Percentiles rank a stretch among this genome's conserved stretches.
Conservation (phyloP, 345 rosid species). For the Eucalyptus pauciflora region DNA sequence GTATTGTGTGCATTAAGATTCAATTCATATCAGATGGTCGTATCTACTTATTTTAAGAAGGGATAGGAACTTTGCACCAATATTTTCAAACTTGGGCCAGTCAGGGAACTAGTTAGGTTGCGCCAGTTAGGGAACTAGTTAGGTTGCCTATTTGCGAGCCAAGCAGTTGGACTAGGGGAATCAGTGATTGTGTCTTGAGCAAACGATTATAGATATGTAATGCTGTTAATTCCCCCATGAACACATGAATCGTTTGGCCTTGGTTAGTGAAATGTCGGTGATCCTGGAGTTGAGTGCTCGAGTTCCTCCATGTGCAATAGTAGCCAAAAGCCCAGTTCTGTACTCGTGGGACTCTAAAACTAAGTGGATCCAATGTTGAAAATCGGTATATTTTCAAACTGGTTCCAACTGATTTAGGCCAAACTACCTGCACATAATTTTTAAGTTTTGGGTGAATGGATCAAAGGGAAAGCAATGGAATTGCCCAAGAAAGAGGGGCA, state of each 20-base stretch:
- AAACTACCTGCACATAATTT: no score
- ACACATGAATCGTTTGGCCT: not conserved
- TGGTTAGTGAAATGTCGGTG: not conserved
- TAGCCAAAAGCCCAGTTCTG: not conserved
- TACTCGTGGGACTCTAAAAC: not conserved
- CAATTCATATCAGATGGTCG: no score
- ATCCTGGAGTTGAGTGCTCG: not conserved
- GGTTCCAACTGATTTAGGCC: not conserved
- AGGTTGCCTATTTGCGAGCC: not conserved
- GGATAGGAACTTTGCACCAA: not conserved
- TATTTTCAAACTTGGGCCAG: fast-evolving
- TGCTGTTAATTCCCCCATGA: fast-evolving
- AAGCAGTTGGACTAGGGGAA: not conserved
- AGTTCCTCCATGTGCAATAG: not conserved
- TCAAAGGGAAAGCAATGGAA: no score
- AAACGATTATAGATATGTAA: no score
- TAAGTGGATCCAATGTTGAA: not conserved
- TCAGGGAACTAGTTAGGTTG: not conserved
- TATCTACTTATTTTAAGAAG: no score
- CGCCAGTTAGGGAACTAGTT: not conserved
- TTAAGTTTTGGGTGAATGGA: no score
- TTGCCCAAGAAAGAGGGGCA: no score
- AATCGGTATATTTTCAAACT: no score
- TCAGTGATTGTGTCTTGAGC: not conserved
- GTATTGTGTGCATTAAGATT: no score